These are phyloP conservation scores for Lantana camara DNA, from an alignment of 257 asterid genomes.

Conservation along the genomic window DNA sequence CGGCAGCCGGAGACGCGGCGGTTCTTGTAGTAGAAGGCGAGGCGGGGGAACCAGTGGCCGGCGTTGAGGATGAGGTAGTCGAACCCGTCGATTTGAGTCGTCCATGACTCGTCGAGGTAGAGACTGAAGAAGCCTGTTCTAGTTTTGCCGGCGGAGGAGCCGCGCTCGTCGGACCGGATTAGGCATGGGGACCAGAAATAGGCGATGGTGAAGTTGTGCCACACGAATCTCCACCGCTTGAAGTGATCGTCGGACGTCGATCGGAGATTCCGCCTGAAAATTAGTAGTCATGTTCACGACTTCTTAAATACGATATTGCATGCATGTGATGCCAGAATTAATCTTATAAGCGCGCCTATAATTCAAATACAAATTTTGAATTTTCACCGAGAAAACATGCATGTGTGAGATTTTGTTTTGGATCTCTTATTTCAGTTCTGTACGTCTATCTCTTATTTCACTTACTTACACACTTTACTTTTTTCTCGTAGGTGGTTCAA, in stretches of 20 bases:
- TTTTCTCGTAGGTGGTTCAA: too few relatives aligned
- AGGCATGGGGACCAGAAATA: conserved; percentile 56
- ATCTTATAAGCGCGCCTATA: too few relatives aligned
- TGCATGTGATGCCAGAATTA: too few relatives aligned
- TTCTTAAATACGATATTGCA: too few relatives aligned
- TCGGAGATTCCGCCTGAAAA: conserved; percentile 60
- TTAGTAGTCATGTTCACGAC: not conserved
- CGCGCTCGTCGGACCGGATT: conserved; percentile 43
- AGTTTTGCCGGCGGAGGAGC: conserved; percentile 36
- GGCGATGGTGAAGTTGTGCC: conserved; percentile 57
- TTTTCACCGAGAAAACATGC: too few relatives aligned
- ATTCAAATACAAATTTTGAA: too few relatives aligned
- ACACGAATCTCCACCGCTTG: conserved; percentile 46
- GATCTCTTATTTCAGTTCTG: too few relatives aligned
- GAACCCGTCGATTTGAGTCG: conserved; percentile 43
- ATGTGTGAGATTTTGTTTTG: too few relatives aligned
- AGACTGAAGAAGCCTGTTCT: conserved; percentile 50
- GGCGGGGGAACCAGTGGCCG: conserved; percentile 69
- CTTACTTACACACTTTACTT: too few relatives aligned
- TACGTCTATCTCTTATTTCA: too few relatives aligned
- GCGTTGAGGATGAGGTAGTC: conserved; percentile 59
- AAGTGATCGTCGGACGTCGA: conserved; percentile 48
- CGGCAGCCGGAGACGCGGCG: conserved; percentile 47
- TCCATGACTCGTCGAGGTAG: conserved; percentile 72
- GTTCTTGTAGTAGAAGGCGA: conserved; percentile 41